Base-by-base conservation (phyloP, 2,329 filamentous ascomycete genomes). In the Botrytis fragariae region DNA sequence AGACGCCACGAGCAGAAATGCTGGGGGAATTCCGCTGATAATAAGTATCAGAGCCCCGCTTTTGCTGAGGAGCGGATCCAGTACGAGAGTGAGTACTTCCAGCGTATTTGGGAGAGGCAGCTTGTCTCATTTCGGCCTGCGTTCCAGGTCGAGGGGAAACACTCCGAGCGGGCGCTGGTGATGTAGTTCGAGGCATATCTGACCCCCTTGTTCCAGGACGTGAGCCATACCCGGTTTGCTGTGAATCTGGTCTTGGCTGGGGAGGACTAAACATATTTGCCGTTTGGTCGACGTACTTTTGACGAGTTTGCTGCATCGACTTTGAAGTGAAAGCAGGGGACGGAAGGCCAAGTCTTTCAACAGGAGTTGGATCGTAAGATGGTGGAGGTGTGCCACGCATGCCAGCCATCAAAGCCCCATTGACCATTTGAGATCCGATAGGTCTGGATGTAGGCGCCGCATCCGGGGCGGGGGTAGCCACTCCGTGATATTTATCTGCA, bases 401-500 rank as follows among this genome's bases (percentile, higher is more conserved):
- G 35, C 85, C 89, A 16, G 90, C 86, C 54, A 86, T 85, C 35
- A 87, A 78, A 22, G 85, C 82, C 57, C 81, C 82, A 76, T 82
- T 84, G 45, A 79, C 80, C 72, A 81, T 82, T 2, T 83, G 79
- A 20, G 80, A 72, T 32, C 83, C 82, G 4, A 84, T 83, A 3
- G 85, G 83, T 65, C 86, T 84, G 39, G 85, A 83, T 10, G 82
- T 80, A 64, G 84, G 84, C 71, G 77, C 75, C 69, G 79, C 80
- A 12, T 85, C 86, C 1, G 89, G 92, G 10, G 87, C 90, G 8
- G 96, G 95, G 2, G 95, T 97, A 20, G 93, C 86, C 75, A 99
- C 91, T n/a, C 96, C 95, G 80, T 97, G 93, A 82, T 97, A 98
- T 74, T 93, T 91, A 82, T 99, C 97, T 29, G 95, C 96, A n/a